Base-by-base conservation (phyloP, 2,329 filamentous ascomycete species). In the Camptophora hylomeconis region DNA sequence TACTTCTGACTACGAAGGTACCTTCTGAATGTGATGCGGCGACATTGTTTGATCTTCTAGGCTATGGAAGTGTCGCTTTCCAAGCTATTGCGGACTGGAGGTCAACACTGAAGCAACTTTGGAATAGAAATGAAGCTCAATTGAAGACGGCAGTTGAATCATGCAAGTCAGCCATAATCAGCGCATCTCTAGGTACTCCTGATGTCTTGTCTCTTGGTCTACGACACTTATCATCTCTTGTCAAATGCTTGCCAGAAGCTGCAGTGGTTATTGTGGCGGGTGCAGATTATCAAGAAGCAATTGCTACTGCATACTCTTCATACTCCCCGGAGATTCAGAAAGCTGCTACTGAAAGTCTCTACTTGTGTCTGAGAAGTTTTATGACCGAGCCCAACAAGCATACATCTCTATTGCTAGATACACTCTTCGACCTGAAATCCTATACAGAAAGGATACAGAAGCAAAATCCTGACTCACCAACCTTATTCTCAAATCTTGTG, bases 251-350 rank as follows among this genome's bases (percentile, higher is more conserved):
- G 31, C 53, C 56, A 13, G 45, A 63, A 14, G 57, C 57, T 24
- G 69, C 65, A 17, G 52, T 58, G 5, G 62, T 80, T 41, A 75
- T 93, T 44, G 69, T 92, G 42, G 79, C 79, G 0, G 87, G 87
- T 1, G 84, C 80, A 28, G 87, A 94, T 53, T 87, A 89, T 43
- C 54, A 93, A 12, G 87, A 94, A 49, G 72, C 78, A 1, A 63
- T 93, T 8, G 47, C 26, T 17, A 12, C 26, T 3, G 11, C 30
- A 17, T 30, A 15, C 31, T 17, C 21, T 11, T 13, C 20, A 15
- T 24, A 21, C 10, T 11, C 75, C 32, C 66, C 69, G 13, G 41
- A 48, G 11, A 64, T 84, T 23, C 70, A 75, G 34, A 78, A 71
- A 38, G 65, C 69, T 10, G 67, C 92, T 17, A 65, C 86, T 25